Percentiles rank a stretch among this genome's conserved stretches.
Evolutionary conservation across 208 protist species (phyloP).

Genomic region (Trypanosoma platydactyli): DNA sequence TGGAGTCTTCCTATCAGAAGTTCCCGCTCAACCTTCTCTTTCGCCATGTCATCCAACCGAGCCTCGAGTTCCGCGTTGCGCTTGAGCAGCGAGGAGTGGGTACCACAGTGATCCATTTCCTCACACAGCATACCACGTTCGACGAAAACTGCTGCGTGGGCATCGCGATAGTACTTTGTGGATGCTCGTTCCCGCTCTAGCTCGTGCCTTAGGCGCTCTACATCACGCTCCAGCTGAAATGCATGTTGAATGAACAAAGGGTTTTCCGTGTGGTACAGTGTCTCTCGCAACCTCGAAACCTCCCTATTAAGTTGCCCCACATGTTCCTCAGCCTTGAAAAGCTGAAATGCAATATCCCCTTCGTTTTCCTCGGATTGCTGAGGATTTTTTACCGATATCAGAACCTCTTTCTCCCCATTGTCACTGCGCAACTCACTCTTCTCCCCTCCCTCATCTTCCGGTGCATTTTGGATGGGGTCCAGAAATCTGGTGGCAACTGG

Average conservation of each 20-base stretch:
- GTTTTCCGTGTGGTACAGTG: neutral
- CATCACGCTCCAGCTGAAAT: constrained; percentile 11
- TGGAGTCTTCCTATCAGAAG: constrained; percentile 11
- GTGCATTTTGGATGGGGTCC: neutral
- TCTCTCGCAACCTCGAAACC: constrained; percentile 2
- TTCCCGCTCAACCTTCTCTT: constrained; percentile 11
- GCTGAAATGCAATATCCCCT: constrained; percentile 2
- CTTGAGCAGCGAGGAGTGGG: neutral
- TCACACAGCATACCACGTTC: constrained; percentile 16
- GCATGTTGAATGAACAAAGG: constrained; percentile 19
- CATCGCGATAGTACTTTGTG: constrained; percentile 16
- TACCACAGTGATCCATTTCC: constrained; percentile 7
- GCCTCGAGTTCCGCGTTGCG: constrained; percentile 16
- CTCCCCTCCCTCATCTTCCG: neutral
- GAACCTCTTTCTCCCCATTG: neutral
- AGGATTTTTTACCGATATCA: neutral
- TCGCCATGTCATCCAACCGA: constrained; percentile 14
- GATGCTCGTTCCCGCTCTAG: constrained; percentile 10
- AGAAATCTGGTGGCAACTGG: neutral
- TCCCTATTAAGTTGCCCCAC: constrained; percentile 7
- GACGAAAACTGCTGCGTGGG: constrained; percentile 11
- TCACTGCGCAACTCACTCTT: neutral
- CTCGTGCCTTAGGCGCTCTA: constrained; percentile 6
- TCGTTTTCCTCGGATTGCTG: neutral
- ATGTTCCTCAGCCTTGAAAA: constrained; percentile 17